Evolutionary conservation across 73 alveolate genomes (phyloP).

Genomic region (Paramecium pentaurelia): DNA sequence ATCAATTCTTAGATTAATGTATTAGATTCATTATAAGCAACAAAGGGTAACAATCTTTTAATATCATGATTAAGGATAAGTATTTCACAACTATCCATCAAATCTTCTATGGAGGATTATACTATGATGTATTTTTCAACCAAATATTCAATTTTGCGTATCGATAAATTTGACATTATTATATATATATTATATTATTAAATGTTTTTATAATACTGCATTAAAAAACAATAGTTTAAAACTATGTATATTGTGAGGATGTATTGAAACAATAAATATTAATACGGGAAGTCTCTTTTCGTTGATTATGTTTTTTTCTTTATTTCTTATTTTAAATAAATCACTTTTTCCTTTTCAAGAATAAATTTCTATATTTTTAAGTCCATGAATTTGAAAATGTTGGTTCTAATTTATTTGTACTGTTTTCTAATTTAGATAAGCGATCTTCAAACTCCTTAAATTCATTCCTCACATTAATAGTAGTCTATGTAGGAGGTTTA

Average conservation of each 20-base stretch:
- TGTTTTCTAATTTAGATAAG: neutral
- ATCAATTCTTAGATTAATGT: neutral
- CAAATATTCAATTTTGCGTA: neutral
- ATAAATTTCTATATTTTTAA: neutral
- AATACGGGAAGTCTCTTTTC: neutral
- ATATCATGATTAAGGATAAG: neutral
- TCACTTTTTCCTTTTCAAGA: slow-evolving; percentile 17
- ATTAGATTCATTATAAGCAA: neutral
- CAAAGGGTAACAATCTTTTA: neutral
- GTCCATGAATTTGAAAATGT: neutral
- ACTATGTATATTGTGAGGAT: neutral
- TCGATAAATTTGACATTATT: neutral
- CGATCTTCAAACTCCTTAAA: slow-evolving; percentile 6
- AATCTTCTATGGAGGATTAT: neutral
- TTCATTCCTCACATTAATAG: neutral
- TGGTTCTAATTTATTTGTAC: neutral
- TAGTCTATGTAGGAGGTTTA: neutral
- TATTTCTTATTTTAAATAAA: neutral
- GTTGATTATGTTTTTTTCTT: neutral
- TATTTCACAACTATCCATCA: neutral
- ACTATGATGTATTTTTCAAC: neutral
- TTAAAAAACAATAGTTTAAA: neutral
- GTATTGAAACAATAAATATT: neutral
- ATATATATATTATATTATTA: neutral
- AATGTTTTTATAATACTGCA: neutral